phyloP scores from a whole-genome alignment of 2,329 filamentous ascomycete species.

The Penicillium corylophilum region DNA sequence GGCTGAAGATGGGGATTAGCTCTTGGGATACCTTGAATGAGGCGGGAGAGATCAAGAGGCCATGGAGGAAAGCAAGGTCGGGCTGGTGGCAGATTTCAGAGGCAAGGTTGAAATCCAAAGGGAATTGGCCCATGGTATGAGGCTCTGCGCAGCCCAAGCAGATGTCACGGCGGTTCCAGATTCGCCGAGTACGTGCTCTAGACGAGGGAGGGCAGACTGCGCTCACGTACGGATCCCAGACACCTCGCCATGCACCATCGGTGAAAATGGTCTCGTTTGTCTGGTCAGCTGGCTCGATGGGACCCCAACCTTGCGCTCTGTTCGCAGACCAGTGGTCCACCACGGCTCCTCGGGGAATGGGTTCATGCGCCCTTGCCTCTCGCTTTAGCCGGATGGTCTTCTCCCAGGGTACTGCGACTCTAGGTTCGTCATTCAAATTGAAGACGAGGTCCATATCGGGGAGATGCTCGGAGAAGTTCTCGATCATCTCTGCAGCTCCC shows the following conservation, averaged over 20 bases:
- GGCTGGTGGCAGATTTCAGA: slow-evolving; percentile 74
- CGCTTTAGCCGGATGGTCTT: slow-evolving; percentile 39
- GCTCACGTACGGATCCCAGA: slow-evolving; percentile 46
- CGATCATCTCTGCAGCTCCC: slow-evolving; percentile 54
- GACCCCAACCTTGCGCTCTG: slow-evolving; percentile 39
- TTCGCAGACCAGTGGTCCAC: slow-evolving; percentile 37
- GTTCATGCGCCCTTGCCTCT: slow-evolving; percentile 21
- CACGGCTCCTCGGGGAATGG: slow-evolving; percentile 22
- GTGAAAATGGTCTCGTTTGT: slow-evolving; percentile 38
- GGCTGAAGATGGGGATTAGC: slow-evolving; percentile 72
- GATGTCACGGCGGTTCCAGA: slow-evolving; percentile 64
- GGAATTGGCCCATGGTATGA: slow-evolving; percentile 67
- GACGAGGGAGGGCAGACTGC: slow-evolving; percentile 64
- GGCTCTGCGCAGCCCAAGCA: slow-evolving; percentile 63
- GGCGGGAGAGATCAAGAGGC: slow-evolving; percentile 67
- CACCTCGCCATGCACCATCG: slow-evolving; percentile 41
- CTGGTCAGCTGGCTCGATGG: slow-evolving; percentile 36
- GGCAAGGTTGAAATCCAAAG: slow-evolving; percentile 64
- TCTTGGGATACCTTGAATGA: slow-evolving; percentile 61
- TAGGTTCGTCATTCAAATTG: slow-evolving; percentile 61
- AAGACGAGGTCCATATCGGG: slow-evolving; percentile 65
- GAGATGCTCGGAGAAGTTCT: slow-evolving; percentile 53
- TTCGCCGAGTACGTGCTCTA: slow-evolving; percentile 55
- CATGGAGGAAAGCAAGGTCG: slow-evolving; percentile 71
- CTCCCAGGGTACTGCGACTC: slow-evolving; percentile 56